Evolutionary conservation across 129 eudicot genomes (phyloP).

Genomic region (Flaveria trinervia): DNA sequence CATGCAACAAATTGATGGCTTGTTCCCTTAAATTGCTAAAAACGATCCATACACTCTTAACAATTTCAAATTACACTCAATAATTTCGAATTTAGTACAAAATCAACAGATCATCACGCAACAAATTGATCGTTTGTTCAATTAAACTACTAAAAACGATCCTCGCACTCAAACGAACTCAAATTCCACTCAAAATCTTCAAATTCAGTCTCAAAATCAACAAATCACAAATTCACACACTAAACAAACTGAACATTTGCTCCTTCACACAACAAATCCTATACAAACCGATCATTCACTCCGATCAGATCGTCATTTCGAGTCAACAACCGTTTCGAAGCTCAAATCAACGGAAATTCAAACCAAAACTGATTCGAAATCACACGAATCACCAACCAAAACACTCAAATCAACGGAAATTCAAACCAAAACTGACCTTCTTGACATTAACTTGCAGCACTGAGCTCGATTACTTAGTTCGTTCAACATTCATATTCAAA

Average conservation of each 20-base stretch:
- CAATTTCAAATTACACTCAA: too few relatives aligned
- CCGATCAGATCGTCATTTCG: conserved; percentile 12
- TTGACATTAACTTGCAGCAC: conserved; percentile 77
- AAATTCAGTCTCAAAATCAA: neutral
- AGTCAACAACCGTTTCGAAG: neutral
- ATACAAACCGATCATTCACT: neutral
- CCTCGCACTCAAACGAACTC: too few relatives aligned
- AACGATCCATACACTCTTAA: too few relatives aligned
- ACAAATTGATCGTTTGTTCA: too few relatives aligned
- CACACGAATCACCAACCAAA: neutral
- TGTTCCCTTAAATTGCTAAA: too few relatives aligned
- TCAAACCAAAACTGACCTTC: conserved; percentile 50
- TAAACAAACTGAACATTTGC: neutral
- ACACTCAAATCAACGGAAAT: neutral
- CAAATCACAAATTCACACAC: neutral
- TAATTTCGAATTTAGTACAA: too few relatives aligned
- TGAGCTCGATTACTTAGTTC: conserved; percentile 18
- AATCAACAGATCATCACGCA: too few relatives aligned
- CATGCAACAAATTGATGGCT: too few relatives aligned
- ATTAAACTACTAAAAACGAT: too few relatives aligned
- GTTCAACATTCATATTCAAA: neutral
- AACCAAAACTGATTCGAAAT: neutral
- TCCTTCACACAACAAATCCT: neutral
- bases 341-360: neutral
- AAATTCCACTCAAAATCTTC: too few relatives aligned